Base-by-base conservation (phyloP, 371 early-diverging fungal genomes). In the Mucor saturninus region DNA sequence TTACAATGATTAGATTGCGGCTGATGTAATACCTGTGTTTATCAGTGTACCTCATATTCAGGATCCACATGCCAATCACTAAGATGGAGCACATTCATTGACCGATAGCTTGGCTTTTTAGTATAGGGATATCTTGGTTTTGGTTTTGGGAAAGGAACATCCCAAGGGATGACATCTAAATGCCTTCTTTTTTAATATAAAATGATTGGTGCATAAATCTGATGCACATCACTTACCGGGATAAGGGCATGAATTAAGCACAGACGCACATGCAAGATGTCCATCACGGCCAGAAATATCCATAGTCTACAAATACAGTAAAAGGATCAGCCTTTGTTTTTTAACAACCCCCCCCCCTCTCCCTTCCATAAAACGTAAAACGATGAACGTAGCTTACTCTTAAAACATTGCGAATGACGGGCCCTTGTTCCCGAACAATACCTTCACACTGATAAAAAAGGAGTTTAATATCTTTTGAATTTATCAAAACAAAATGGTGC, bases 1-100 rank as follows among this genome's bases (percentile, higher is more conserved):
- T 6, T 30, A 26, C 5, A 8, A 48, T 48, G 6, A 48, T 21
- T 21, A 21, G 21, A 2, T 26, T 21, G 21, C 26, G 9, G 21
- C 26, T 21, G 8, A 8, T 28, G 2, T 0, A 48, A 5, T 15
- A 11, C 5, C 3, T 28, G 32, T 3, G 29, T 5, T 30, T 52
- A n/a, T 9, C 14, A 54, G 53, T 2, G 58, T 61, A 75, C 75
- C 32, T 73, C 70, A 46, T 85, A 87, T 8, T 74, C 58, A 11
- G 81, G 78, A 59, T 87, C 88, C 29, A 85, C 74, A 61, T 87
- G 88, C 86, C 85, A 85, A 72, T 88, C 88, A 43, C 85, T 85
- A 31, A 88, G 58, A 21, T 88, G 88, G 10, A 86, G 62, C 2
- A 85, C 79, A 38, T 75, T 81, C n/a, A 85, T 65, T 30, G 65